Evolutionary conservation across 257 asterid genomes (phyloP).

Genomic region (Nicotiana tabacum): DNA sequence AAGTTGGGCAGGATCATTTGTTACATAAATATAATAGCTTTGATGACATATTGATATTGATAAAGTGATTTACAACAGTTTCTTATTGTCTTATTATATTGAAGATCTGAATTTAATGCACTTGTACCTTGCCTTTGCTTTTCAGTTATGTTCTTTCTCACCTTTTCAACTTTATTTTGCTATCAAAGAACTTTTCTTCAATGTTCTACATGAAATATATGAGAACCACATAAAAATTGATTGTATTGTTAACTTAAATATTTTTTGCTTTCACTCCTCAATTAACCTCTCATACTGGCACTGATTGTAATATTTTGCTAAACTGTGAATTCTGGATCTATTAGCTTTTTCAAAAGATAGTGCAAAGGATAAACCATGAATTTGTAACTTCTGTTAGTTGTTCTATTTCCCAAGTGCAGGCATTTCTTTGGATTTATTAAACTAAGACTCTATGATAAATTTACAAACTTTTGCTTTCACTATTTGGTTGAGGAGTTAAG

Average conservation of each 20-base stretch:
- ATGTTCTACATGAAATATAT: background rate
- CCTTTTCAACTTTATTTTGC: background rate
- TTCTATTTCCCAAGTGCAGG: background rate
- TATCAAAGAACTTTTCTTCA: background rate
- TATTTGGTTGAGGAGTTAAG: background rate
- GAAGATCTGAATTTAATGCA: no score
- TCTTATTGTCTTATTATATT: background rate
- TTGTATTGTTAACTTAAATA: background rate
- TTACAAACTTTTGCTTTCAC: background rate
- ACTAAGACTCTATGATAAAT: background rate
- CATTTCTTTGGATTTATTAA: background rate
- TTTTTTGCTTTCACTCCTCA: background rate
- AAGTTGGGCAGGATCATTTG: background rate
- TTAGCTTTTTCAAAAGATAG: background rate
- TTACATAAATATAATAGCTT: background rate
- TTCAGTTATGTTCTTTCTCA: background rate
- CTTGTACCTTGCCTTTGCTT: background rate
- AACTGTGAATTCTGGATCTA: background rate
- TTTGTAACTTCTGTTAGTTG: background rate
- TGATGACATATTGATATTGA: background rate
- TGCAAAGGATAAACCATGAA: background rate
- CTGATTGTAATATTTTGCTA: background rate
- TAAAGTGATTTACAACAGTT: background rate
- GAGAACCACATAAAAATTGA: background rate
- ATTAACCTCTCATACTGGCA: background rate